phyloP scores from a whole-genome alignment of 495 filamentous ascomycete species.

The Penicillium soppii region DNA sequence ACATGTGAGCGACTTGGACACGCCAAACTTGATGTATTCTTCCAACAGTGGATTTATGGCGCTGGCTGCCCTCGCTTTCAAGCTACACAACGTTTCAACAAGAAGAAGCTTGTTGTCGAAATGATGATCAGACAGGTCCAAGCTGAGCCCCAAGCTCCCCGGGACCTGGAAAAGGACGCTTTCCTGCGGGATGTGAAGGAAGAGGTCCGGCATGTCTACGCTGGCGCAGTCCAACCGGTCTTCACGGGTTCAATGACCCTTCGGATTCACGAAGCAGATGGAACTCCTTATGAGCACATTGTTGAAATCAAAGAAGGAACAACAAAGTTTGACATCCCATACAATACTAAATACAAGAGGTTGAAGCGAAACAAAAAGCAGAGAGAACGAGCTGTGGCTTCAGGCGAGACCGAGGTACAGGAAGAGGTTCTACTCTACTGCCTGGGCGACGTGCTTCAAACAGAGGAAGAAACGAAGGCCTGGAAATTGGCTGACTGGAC shows the following conservation, averaged over 20 bases:
- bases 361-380: constrained; percentile 89
- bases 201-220: constrained; percentile 66
- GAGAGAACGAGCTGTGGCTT: constrained; percentile 70
- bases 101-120: constrained; percentile 94
- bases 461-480: constrained; percentile 72
- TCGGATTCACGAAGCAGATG: constrained; percentile 96
- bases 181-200: constrained; percentile 86
- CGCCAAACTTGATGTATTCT: constrained; percentile 80
- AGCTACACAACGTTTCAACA: constrained; percentile 89
- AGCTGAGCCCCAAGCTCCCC: constrained; percentile 46
- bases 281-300: constrained; percentile 97
- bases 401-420: constrained; percentile 66
- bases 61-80: constrained; percentile 85
- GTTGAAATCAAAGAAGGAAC: constrained; percentile 86
- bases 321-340: constrained; percentile 87
- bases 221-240: constrained; percentile 65
- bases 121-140: constrained; percentile 87
- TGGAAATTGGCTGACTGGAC: constrained; percentile 90
- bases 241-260: constrained; percentile 98
- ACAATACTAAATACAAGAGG: constrained; percentile 99
- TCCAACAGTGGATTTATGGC: constrained; percentile 87
- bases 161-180: constrained; percentile 58
- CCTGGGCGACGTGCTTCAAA: constrained; percentile 85
- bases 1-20: constrained; percentile 85
- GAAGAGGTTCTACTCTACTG: constrained; percentile 90